Percentiles rank a stretch among this genome's conserved stretches.
Conservation (phyloP, 208 protist species). For the Wallacemonas sp. region DNA sequence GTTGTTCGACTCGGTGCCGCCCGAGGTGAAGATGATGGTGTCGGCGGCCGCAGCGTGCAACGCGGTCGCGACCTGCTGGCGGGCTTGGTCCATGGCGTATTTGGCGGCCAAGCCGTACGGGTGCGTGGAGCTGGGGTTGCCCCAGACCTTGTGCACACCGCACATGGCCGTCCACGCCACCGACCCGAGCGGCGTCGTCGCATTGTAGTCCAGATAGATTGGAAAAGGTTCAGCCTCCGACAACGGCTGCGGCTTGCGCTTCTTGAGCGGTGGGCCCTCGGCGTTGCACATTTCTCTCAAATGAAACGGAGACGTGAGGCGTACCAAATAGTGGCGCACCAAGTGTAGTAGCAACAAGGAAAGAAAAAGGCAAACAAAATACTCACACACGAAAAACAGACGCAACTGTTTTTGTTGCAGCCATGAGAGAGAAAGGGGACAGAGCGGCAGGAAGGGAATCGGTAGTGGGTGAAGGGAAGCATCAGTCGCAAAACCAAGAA, state of each 20-base stretch:
- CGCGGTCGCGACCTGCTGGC: conserved; percentile 52
- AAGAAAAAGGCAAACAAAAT: too few relatives aligned
- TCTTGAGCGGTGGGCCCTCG: conserved; percentile 66
- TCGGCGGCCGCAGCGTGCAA: conserved; percentile 48
- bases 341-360: not conserved
- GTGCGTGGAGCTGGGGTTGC: conserved; percentile 91
- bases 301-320: not conserved
- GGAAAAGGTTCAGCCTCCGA: conserved; percentile 53
- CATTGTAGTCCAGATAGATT: conserved; percentile 95
- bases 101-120: conserved; percentile 84
- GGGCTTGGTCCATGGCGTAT: conserved; percentile 73
- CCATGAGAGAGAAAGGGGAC: too few relatives aligned
- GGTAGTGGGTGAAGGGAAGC: too few relatives aligned
- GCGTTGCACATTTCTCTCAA: conserved; percentile 60
- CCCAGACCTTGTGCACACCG: conserved; percentile 63
- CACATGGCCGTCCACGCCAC: conserved; percentile 84
- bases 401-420: too few relatives aligned
- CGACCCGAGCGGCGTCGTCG: conserved; percentile 87
- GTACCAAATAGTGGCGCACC: not conserved
- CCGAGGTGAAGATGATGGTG: conserved; percentile 92
- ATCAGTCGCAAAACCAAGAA: too few relatives aligned
- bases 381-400: too few relatives aligned
- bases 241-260: conserved; percentile 56
- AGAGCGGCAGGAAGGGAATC: too few relatives aligned
- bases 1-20: conserved; percentile 95